Evolutionary conservation across 2,329 filamentous ascomycete genomes (phyloP).

Genomic region (Fusarium verrucosum): DNA sequence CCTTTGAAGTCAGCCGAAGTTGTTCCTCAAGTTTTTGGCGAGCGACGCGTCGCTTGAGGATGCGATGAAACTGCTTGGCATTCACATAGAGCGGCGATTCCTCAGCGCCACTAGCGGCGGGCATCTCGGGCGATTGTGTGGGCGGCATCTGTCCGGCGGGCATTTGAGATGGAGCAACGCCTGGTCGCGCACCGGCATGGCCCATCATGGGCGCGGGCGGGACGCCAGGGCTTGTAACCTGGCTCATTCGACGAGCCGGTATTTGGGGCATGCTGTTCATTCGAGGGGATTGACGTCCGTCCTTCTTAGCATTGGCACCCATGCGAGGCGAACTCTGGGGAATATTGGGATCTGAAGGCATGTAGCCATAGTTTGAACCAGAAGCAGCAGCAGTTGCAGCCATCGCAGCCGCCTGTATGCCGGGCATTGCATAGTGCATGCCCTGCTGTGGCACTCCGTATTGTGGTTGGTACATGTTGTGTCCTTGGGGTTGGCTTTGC

Average conservation of each 20-base stretch:
- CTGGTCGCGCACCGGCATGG: slow-evolving; percentile 64
- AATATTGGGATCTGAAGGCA: slow-evolving; percentile 74
- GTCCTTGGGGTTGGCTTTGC: slow-evolving; percentile 66
- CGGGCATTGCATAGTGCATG: slow-evolving; percentile 83
- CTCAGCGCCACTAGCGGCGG: slow-evolving; percentile 74
- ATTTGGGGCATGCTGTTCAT: slow-evolving; percentile 71
- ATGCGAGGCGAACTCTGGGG: slow-evolving; percentile 81
- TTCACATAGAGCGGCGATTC: slow-evolving; percentile 98
- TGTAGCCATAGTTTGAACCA: slow-evolving; percentile 78
- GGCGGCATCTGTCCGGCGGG: slow-evolving; percentile 71
- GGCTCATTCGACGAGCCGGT: slow-evolving; percentile 75
- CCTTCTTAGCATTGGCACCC: slow-evolving; percentile 74
- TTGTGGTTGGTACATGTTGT: slow-evolving; percentile 82
- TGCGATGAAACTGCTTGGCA: slow-evolving; percentile 97
- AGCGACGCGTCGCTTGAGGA: slow-evolving; percentile 91
- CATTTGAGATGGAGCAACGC: slow-evolving; percentile 67
- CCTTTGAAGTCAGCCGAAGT: slow-evolving; percentile 89
- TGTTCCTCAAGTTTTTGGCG: slow-evolving; percentile 94
- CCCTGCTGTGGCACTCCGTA: slow-evolving; percentile 77
- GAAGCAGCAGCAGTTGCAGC: slow-evolving; percentile 90
- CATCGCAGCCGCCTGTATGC: slow-evolving; percentile 91
- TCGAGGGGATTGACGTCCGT: slow-evolving; percentile 80
- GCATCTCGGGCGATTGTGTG: slow-evolving; percentile 82
- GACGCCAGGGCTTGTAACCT: slow-evolving; percentile 78
- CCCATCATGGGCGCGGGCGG: slow-evolving; percentile 80